Evolutionary conservation across 2,329 filamentous ascomycete species (phyloP).

Genomic region (Thelonectria olida): DNA sequence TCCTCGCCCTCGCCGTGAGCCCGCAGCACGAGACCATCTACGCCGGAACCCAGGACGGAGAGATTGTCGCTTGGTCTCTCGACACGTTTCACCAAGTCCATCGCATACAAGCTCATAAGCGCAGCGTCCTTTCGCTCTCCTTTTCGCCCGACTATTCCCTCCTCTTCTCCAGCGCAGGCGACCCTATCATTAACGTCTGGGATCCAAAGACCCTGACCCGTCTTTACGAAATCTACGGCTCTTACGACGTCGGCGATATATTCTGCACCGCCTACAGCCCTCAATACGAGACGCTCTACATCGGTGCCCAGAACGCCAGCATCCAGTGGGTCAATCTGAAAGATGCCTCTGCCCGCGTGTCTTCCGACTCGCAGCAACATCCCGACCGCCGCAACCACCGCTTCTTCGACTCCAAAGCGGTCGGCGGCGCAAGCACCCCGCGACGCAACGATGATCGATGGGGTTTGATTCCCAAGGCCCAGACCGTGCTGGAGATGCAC

Average conservation of each 20-base stretch:
- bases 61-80: constrained; percentile 92
- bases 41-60: constrained; percentile 91
- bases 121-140: constrained; percentile 87
- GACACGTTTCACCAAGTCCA: constrained; percentile 84
- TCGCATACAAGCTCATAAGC: constrained; percentile 87
- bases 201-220: constrained; percentile 78
- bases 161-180: constrained; percentile 91
- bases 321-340: constrained; percentile 91
- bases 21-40: constrained; percentile 82
- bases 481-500: constrained; percentile 79
- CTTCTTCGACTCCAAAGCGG: constrained; percentile 92
- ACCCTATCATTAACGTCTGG: constrained; percentile 96
- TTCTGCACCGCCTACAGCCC: constrained; percentile 93
- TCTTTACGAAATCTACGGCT: constrained; percentile 90
- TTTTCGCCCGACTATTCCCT: constrained; percentile 78
- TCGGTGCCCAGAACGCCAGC: constrained; percentile 92
- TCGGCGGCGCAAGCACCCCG: constrained; percentile 82
- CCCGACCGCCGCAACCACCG: constrained; percentile 81
- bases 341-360: constrained; percentile 67
- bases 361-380: constrained; percentile 72
- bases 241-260: constrained; percentile 93
- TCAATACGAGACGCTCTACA: constrained; percentile 82
- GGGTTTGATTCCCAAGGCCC: constrained; percentile 61
- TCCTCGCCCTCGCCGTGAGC: constrained; percentile 84
- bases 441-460: constrained; percentile 71